A percentile compares a stretch with the other conserved stretches of the same genome.
phyloP scores from a whole-genome alignment of 371 early-diverging fungal species.

The Syncephalastrum contaminatum region DNA sequence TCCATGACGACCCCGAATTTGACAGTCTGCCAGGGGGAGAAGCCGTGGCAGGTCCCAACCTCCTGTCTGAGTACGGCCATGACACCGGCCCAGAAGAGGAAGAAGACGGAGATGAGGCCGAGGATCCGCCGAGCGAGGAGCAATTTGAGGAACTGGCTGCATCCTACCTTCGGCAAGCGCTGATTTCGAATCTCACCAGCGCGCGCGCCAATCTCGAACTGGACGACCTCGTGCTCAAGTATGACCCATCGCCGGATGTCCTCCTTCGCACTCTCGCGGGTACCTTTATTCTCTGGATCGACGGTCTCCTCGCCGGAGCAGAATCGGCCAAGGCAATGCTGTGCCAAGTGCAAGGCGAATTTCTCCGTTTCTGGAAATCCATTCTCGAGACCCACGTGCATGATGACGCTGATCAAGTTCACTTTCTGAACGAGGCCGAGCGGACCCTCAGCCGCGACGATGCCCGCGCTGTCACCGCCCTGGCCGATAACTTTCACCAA shows the following conservation, averaged over 20 bases:
- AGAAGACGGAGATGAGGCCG: slow-evolving; percentile 12
- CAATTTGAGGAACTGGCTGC: slow-evolving; percentile 48
- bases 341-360: slow-evolving; percentile 26
- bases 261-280: slow-evolving; percentile 37
- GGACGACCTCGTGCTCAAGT: slow-evolving; percentile 58
- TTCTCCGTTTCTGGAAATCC: slow-evolving; percentile 41
- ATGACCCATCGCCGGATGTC: slow-evolving; percentile 47
- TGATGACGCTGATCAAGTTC: slow-evolving; percentile 27
- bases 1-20: background rate
- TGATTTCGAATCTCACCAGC: slow-evolving; percentile 51
- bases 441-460: background rate
- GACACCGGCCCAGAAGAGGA: slow-evolving; percentile 11
- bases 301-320: slow-evolving; percentile 13
- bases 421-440: slow-evolving; percentile 35
- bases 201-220: slow-evolving; percentile 56
- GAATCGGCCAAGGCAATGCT: slow-evolving; percentile 14
- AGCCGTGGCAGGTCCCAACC: slow-evolving; percentile 6
- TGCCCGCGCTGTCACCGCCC: background rate
- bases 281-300: slow-evolving; percentile 41
- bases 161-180: slow-evolving; percentile 57
- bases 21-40: slow-evolving; percentile 6
- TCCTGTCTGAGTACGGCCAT: slow-evolving; percentile 3
- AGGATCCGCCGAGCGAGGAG: slow-evolving; percentile 23
- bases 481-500: slow-evolving; percentile 32
- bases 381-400: slow-evolving; percentile 32